phyloP scores from a whole-genome alignment of 1,284 basidiomycete genomes.

The Heliocybe sulcata region DNA sequence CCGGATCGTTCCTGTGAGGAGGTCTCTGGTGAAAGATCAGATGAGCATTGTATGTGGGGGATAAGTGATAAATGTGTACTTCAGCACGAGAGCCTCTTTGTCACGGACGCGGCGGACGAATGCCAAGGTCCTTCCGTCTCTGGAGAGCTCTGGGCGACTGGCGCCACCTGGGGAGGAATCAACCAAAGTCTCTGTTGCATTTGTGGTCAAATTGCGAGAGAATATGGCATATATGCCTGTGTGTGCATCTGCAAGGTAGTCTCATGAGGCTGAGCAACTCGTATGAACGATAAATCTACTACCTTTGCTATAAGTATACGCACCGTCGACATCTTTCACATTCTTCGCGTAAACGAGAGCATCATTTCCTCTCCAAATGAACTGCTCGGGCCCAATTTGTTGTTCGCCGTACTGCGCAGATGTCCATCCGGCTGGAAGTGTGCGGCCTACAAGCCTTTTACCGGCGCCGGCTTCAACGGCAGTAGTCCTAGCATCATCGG shows the following conservation, averaged over 20 bases:
- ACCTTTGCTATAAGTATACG: conserved; percentile 64
- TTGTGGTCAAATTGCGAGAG: conserved; percentile 50
- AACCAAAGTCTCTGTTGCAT: conserved; percentile 43
- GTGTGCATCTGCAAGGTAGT: conserved; percentile 46
- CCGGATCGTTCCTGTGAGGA: conserved; percentile 54
- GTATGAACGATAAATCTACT: neutral
- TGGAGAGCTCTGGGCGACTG: conserved; percentile 64
- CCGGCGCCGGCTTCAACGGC: conserved; percentile 35
- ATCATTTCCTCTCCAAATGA: conserved; percentile 53
- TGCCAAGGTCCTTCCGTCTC: conserved; percentile 59
- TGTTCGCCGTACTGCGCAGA: conserved; percentile 51
- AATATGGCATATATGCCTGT: conserved; percentile 66
- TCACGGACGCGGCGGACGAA: conserved; percentile 70
- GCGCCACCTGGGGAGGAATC: conserved; percentile 57
- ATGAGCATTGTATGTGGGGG: neutral
- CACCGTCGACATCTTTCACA: conserved; percentile 38
- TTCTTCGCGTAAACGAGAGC: conserved; percentile 61
- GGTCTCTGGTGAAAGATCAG: conserved; percentile 37
- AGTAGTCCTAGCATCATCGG: conserved; percentile 33
- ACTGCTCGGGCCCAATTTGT: conserved; percentile 67
- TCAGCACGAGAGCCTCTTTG: conserved; percentile 62
- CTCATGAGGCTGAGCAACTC: neutral
- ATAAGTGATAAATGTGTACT: conserved; percentile 31
- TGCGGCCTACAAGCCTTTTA: conserved; percentile 44
- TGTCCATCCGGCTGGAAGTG: conserved; percentile 52